These are phyloP conservation scores for Kockovaella imperatae DNA, from an alignment of 768 basidiomycete species.

Conservation along the genomic window DNA sequence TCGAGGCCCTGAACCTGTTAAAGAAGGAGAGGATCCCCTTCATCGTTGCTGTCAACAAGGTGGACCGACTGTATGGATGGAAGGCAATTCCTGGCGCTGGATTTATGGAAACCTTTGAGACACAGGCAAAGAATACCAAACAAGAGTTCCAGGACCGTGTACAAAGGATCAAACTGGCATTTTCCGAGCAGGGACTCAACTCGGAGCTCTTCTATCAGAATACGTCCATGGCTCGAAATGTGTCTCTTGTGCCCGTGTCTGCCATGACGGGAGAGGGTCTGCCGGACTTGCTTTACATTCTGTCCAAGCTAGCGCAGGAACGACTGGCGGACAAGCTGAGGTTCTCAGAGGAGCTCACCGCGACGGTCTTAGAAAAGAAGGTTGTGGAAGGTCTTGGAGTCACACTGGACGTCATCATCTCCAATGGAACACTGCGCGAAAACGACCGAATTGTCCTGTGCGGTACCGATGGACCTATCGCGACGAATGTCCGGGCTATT, in stretches of 20 bases:
- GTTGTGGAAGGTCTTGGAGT: conserved; percentile 96
- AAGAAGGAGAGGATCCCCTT: conserved; percentile 93
- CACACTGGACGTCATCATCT: conserved; percentile 91
- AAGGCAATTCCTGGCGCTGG: conserved; percentile 80
- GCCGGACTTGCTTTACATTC: conserved; percentile 98
- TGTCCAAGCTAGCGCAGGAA: conserved; percentile 94
- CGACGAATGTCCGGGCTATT: conserved; percentile 86
- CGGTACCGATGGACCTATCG: conserved; percentile 93
- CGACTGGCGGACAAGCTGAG: conserved; percentile 95
- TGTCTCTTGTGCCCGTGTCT: conserved; percentile 94
- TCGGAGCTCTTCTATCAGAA: conserved; percentile 94
- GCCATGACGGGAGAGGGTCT: conserved; percentile 97
- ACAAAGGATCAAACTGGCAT: conserved; percentile 75
- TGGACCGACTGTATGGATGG: conserved; percentile 98
- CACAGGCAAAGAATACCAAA: conserved; percentile 68
- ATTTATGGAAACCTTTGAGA: conserved; percentile 80
- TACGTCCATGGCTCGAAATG: conserved; percentile 85
- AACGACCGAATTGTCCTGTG: conserved; percentile 92
- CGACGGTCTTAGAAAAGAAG: conserved; percentile 97
- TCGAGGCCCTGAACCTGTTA: conserved; percentile 87
- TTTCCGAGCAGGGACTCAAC: conserved; percentile 97
- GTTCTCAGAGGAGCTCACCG: conserved; percentile 95
- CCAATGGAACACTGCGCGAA: conserved; percentile 85
- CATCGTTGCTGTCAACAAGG: conserved; percentile 99
- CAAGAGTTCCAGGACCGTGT: conserved; percentile 89